Base-by-base conservation (phyloP, 2,329 filamentous ascomycete genomes). In the Cladosporium sp. region DNA sequence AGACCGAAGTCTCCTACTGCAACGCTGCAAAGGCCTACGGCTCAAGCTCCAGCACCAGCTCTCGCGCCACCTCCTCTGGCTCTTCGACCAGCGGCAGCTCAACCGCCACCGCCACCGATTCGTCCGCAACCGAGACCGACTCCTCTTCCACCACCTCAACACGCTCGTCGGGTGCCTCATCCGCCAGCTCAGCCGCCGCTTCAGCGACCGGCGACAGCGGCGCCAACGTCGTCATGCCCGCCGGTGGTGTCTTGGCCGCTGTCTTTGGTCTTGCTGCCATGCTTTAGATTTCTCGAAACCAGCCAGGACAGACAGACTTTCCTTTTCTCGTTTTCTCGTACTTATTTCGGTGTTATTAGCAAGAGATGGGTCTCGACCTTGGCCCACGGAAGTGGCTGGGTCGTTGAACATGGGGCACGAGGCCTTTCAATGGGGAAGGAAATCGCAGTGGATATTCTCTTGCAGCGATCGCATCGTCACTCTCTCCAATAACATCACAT, bases 1-100 rank as follows among this genome's bases (percentile, higher is more conserved):
- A 73, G 64, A 60, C 70, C 60, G 60, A 65, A 40, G 56, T 68
- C 17, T 64, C 71, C 24, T 75, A 73, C 42, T 72, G 70, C 62
- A 65, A 66, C 58, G 68, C 69, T 52, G 70, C 69, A 17, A 62
- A 63, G 39, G 62, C 64, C 67, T 70, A 68, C 63, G 67, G 63
- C 42, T 56, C 42, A 13, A 28, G 32, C 39, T n/a, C 34, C 42
- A 8, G n/a, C 55, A 54, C 17, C 34, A 25, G 36, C 49, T 48
- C 50, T 2, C 44, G 39, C 32, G 6, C 56, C 28, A 13, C n/a
- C 28, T 54, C 51, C 19, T 34, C 51, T 2, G 20, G 8, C 39
- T 15, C 51, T 19, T 35, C 37, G 28, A 54, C 12, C 36, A 24
- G 24, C 40, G 42, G 39, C 19, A 19, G n/a, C 15, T 40, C 44